Percentiles rank a stretch among this genome's conserved stretches.
Conservation (phyloP, 83 land plant genomes). For the Picea mariana region DNA sequence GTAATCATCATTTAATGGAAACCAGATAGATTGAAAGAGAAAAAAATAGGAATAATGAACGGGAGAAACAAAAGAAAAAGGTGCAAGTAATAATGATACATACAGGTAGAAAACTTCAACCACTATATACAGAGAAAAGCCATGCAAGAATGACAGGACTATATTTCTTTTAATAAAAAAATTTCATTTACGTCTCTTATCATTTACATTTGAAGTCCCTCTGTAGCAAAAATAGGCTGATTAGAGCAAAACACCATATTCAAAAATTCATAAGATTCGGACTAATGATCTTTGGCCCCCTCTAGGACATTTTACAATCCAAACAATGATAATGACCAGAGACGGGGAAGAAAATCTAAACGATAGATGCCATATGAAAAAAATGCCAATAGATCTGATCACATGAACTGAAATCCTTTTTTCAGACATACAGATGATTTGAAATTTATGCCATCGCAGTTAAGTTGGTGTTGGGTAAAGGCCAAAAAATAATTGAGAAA, state of each 20-base stretch:
- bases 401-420: background rate
- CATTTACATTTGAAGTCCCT: background rate
- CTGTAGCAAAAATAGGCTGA: background rate
- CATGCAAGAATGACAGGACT: no score
- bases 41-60: no score
- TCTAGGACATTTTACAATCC: constrained; percentile 1
- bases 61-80: no score
- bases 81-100: no score
- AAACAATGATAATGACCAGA: no score
- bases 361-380: background rate
- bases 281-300: background rate
- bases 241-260: background rate
- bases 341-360: no score
- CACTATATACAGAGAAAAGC: no score
- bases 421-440: background rate
- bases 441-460: constrained; percentile 4
- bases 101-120: no score
- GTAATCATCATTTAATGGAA: no score
- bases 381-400: background rate
- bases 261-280: background rate
- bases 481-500: background rate
- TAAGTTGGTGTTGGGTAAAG: background rate
- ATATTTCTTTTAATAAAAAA: no score
- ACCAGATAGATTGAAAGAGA: no score
- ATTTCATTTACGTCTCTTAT: no score